Conservation (phyloP, 768 basidiomycete genomes). For the Amanita brunnescens region DNA sequence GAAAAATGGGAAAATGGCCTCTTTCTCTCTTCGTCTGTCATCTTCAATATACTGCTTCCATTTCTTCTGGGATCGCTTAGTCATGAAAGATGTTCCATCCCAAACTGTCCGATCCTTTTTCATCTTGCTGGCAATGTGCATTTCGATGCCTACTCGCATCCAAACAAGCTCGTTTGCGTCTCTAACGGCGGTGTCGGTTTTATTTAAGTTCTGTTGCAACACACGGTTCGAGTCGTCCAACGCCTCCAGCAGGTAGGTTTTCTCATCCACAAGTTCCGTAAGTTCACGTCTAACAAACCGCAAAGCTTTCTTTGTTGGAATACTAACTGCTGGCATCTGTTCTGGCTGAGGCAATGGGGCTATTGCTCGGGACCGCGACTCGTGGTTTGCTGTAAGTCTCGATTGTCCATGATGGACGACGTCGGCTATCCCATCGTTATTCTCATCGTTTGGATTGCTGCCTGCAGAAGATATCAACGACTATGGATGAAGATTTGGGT, state of each 20-base stretch:
- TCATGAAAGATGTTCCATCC: conserved; percentile 22
- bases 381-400: neutral
- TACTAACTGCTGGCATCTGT: neutral
- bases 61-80: conserved; percentile 6
- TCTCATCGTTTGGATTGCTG: neutral
- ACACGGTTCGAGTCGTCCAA: conserved; percentile 13
- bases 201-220: conserved; percentile 7
- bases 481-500: neutral
- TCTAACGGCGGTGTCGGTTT: conserved; percentile 3
- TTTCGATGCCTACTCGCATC: conserved; percentile 8
- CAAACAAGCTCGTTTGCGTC: conserved; percentile 12
- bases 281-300: conserved; percentile 5
- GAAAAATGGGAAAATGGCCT: conserved; percentile 8
- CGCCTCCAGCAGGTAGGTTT: conserved; percentile 8
- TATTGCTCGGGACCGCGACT: neutral
- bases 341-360: neutral
- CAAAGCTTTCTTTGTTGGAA: conserved; percentile 1
- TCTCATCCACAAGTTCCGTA: conserved; percentile 3
- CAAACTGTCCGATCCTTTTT: conserved; percentile 18
- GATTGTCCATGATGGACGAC: neutral
- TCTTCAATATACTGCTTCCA: conserved; percentile 10
- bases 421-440: neutral
- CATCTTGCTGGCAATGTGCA: conserved; percentile 12
- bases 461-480: neutral
- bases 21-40: conserved; percentile 1